These are phyloP conservation scores for Rubia tinctorum DNA, from an alignment of 305 asterid species.

Conservation along the genomic window DNA sequence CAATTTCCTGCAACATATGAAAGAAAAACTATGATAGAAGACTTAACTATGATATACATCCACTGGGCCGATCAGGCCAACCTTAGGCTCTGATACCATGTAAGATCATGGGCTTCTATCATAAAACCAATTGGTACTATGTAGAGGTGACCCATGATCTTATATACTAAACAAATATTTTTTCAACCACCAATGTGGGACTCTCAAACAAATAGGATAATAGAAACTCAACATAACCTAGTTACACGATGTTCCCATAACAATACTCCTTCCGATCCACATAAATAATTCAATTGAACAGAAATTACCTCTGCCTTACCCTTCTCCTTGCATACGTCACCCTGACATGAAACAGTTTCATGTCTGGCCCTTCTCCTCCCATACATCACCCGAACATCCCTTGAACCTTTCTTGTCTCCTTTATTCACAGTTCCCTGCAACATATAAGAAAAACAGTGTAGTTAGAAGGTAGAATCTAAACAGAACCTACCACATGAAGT, in stretches of 20 bases:
- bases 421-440: neutral
- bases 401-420: neutral
- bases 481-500: neutral
- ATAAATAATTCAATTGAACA: neutral
- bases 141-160: too few species aligned
- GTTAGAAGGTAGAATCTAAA: neutral
- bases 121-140: too few species aligned
- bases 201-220: too few species aligned
- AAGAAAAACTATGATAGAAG: too few species aligned
- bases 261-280: neutral
- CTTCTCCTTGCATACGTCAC: neutral
- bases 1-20: too few species aligned
- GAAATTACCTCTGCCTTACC: neutral
- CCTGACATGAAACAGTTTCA: neutral
- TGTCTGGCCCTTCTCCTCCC: neutral
- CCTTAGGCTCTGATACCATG: too few species aligned
- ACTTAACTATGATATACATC: too few species aligned
- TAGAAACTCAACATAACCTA: too few species aligned
- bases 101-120: too few species aligned
- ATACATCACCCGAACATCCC: neutral
- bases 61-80: too few species aligned
- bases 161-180: too few species aligned
- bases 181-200: too few species aligned
- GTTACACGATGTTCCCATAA: neutral
- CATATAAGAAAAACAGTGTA: neutral